Base-by-base conservation (phyloP, 331 rosid genomes). In the Quercus lobata region DNA sequence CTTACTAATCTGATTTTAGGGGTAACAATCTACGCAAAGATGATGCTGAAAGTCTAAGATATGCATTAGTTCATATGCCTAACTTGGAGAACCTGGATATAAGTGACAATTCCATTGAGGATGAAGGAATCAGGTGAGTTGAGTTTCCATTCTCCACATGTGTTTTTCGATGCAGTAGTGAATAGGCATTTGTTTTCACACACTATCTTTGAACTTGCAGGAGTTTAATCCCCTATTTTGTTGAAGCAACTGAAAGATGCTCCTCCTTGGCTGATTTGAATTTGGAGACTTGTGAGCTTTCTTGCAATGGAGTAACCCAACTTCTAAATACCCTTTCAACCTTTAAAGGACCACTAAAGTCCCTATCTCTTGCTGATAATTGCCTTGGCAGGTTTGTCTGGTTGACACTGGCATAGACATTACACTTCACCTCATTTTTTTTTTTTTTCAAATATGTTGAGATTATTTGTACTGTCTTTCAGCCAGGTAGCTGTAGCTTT, bases 1-100 rank as follows among this genome's bases (percentile, higher is more conserved):
- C 54, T 83, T 73, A 73, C 75, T 79, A 56, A 74, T 80, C 78
- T 79, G 52, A 84, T 84, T 85, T 56, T 75, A 95, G 97, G 92
- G 98, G 87, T 55, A 91, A 87, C 82, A 84, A 82, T 88, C 89
- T 93, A 69, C 69, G 46, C 76, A 85, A 87, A 88, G 90, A 86
- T 34, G 98, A 95, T 75, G 87, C 32, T 4, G 83, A 84, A 81
- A 84, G 76, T 79, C 96, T 89, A 80, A 84, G 89, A 80, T 84
- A 83, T 87, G 94, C 94, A 79, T 82, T 96, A 34, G 76, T 80
- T 66, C 82, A 78, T 79, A 78, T 86, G 85, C 96, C 98, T 61
- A 87, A 84, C 79, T 86, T 96, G 96, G 96, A 90, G 92, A 87
- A 82, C 79, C 91, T 96, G 88, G 99, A 96, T 87, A 77, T 93